Evolutionary conservation across 768 basidiomycete genomes (phyloP), one percentile per base, ranked within the genome.

Genomic region (Kwoniella dendrophila): DNA sequence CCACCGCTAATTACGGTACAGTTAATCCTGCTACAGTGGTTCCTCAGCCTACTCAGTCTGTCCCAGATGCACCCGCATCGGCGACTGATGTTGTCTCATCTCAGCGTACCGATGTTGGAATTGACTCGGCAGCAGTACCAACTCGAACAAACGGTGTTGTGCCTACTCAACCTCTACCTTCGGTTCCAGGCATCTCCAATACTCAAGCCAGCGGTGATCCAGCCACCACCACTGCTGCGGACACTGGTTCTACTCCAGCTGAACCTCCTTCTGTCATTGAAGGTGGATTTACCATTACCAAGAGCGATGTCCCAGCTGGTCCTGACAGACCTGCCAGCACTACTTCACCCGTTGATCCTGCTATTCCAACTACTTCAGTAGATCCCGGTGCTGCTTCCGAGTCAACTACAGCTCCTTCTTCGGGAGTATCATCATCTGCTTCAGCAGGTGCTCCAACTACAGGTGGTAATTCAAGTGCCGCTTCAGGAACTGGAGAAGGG

Each of bases 1-100:
- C 34, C 32, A 51, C 10, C n/a, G 49, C 30, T 3, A 33, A 51
- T 36, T 51, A 32, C 49, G 49, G 49, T 33, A 51, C 49, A 0
- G 32, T 51, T 22, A 34, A 51, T 51, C 32, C 49, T 32, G 1
- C 16, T 2, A 51, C 49, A n/a, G 49, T 36, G 0, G 7, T 5
- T 0, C 30, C 49, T 4, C 29, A n/a, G 12, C 0, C 49, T 6
- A n/a, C 49, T 20, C 1, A n/a, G n/a, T n/a, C n/a, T n/a, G n/a
- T n/a, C n/a, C n/a, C n/a, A n/a, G n/a, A n/a, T n/a, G n/a, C n/a
- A n/a, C n/a, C 43, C 24, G 43, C 20, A 1, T 1, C 43, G 11
- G 43, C 0, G 14, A 3, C 2, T 10, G 0, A 44, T n/a, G 43
- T 0, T 10, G 43, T 10, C n/a, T 24, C 43, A 20, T 44, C 43